Percentiles rank a stretch among this genome's conserved stretches.
These are phyloP conservation scores for Durusdinium trenchii DNA, from an alignment of 73 alveolate species.

Conservation along the genomic window DNA sequence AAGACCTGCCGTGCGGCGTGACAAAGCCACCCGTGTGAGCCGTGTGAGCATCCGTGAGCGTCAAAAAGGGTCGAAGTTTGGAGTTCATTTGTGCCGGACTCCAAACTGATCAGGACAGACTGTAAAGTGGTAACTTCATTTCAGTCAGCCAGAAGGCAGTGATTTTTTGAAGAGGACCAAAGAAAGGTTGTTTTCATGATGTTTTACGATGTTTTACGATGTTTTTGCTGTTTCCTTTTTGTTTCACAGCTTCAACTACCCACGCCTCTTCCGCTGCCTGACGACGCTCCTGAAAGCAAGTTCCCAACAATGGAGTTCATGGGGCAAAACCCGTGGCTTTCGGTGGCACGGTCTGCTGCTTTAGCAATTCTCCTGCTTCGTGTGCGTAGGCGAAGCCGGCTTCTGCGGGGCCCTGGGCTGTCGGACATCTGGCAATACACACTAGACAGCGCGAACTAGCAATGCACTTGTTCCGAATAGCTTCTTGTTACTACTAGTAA, in stretches of 20 bases:
- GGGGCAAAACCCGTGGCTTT: no score
- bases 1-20: neutral
- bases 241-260: neutral
- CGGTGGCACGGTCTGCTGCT: no score
- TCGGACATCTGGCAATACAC: no score
- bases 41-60: no score
- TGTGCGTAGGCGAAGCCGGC: conserved; percentile 1
- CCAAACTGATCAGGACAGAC: neutral
- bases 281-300: neutral
- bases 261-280: conserved; percentile 34
- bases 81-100: neutral
- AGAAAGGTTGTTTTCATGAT: no score
- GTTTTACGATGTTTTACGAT: neutral
- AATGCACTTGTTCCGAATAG: no score
- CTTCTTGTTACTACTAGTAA: no score
- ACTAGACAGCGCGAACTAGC: no score
- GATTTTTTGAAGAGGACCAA: neutral
- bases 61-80: neutral
- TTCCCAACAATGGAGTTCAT: no score
- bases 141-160: neutral
- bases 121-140: neutral
- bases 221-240: neutral
- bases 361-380: neutral
- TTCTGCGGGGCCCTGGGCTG: neutral
- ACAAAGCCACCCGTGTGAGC: no score